Evolutionary conservation across 306 rosid genomes (phyloP), one percentile per base, ranked within the genome.

Genomic region (Betula pendula): DNA sequence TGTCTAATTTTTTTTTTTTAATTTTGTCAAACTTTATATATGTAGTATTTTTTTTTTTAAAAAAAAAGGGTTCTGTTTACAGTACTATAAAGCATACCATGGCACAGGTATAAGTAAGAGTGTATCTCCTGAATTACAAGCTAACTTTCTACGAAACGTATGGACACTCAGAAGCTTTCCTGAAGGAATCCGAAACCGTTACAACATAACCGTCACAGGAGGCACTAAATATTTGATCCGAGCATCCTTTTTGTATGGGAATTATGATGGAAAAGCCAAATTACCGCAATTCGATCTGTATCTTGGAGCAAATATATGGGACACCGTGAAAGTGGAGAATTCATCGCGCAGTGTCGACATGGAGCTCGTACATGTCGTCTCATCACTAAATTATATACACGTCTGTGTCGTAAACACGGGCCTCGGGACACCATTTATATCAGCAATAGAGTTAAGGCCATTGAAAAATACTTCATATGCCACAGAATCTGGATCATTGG

Each of bases 371-470:
- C 79, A 84, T 50, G 73, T 79, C 17, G 73, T 79, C 17, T 77
- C 90, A 8, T 63, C 76, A 4, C n/a, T 17, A 79, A 87, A 83
- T 55, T 70, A 75, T 9, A 14, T 86, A 1, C 71, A 73, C 20
- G 80, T 90, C 25, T 90, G 92, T 68, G 82, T 88, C 0, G 66
- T 88, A 42, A 81, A 88, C 70, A 82, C 75, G 0, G 84, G 70
- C 14, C 2, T 3, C 0, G 94, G 89, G 68, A 86, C 75, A 5
- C 94, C 94, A 12, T 88, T 88, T 78, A 86, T 90, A 80, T 88
- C 92, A 4, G 77, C 87, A 6, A 25, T 90, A 19, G 90, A 90
- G 20, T 65, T 88, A 1, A 82, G 89, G 80, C 88, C 85, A 19
- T 55, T 90, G 44, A 59, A 65, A 8, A 45, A 66, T 74, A 35